phyloP scores from a whole-genome alignment of 2,329 filamentous ascomycete genomes.

The Ceratocystis eucalypticola region DNA sequence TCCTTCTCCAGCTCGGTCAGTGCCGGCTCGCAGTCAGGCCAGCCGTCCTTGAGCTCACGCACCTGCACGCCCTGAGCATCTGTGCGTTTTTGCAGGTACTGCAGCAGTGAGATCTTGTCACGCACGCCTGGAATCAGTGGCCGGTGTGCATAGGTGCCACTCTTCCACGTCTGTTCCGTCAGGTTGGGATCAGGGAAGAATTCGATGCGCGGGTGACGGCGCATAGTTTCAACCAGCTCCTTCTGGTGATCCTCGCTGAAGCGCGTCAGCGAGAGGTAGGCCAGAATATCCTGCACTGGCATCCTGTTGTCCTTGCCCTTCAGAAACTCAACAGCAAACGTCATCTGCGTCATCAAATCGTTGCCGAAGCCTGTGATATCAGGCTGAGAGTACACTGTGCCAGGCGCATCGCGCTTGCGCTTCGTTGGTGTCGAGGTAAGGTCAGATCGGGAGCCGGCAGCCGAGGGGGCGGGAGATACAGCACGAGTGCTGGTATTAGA shows the following conservation, averaged over 20 bases:
- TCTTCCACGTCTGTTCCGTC: conserved; percentile 52
- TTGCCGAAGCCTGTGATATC: conserved; percentile 60
- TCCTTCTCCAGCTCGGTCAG: conserved; percentile 65
- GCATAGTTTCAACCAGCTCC: conserved; percentile 54
- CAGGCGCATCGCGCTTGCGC: conserved; percentile 42
- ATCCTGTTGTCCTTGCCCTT: conserved; percentile 58
- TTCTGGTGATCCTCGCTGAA: conserved; percentile 48
- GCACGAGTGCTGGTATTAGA: conserved; percentile 34
- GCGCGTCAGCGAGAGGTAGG: conserved; percentile 61
- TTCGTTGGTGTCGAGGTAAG: conserved; percentile 48
- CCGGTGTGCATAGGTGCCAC: conserved; percentile 67
- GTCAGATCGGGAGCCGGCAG: conserved; percentile 27
- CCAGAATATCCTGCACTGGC: conserved; percentile 61
- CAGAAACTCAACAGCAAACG: conserved; percentile 74
- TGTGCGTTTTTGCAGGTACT: conserved; percentile 65
- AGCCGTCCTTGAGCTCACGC: conserved; percentile 90
- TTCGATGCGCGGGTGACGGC: conserved; percentile 46
- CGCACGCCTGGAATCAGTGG: conserved; percentile 71
- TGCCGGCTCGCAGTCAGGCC: conserved; percentile 68
- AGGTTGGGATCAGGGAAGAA: conserved; percentile 44
- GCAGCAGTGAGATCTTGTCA: conserved; percentile 61
- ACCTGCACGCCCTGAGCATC: conserved; percentile 71
- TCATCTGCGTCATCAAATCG: conserved; percentile 75
- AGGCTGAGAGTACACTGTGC: conserved; percentile 61
- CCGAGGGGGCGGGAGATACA: conserved; percentile 49